Evolutionary conservation across 139 green algal species (phyloP), one percentile per base, ranked within the genome.

Genomic region (Micractinium sp.): DNA sequence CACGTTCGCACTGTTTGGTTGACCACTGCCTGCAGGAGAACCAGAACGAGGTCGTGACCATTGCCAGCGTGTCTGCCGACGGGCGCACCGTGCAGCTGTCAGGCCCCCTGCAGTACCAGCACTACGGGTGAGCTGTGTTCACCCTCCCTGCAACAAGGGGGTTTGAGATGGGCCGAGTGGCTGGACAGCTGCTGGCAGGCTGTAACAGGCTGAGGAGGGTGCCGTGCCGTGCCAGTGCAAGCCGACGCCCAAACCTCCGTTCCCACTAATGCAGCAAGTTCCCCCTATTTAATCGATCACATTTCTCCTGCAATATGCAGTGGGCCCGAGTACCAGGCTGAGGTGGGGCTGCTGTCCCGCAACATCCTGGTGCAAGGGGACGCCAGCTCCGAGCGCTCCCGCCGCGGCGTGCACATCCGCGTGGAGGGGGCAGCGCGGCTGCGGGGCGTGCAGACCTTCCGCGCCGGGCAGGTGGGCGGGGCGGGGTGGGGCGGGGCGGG

Each of bases 241-340:
- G 9, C 7, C 47, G 9, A 56, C 9, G 47, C 47, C 47, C 9
- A 5, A 56, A 5, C 47, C 47, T 56, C 47, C 47, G 47, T 9
- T 56, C 47, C 9, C 47, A 16, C 47, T n/a, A 56, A 16, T 9
- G 47, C 47, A 56, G n/a, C n/a, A n/a, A n/a, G n/a, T 53, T 81
- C 9, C 35, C 27, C 35, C 36, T 35, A n/a, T 60, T 77, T 77
- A 15, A 20, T 13, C 29, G 4, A 35, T 2, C 27, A 13, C 2
- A 77, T 14, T 9, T 18, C 31, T 13, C 71, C 27, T 36, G 2
- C 27, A 16, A 23, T n/a, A 9, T 77, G 36, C 92, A 94, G 92
- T 0, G 93, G 93, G 29, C 60, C 87, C 2, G 93, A 95, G 90
- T 95, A 95, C 91, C 91, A 94, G 74, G 90, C 86, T 0, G 93